Percentiles rank a stretch among this genome's conserved stretches.
These are phyloP conservation scores for Clavispora carvajalis DNA, from an alignment of 805 yeast genomes.

Conservation along the genomic window DNA sequence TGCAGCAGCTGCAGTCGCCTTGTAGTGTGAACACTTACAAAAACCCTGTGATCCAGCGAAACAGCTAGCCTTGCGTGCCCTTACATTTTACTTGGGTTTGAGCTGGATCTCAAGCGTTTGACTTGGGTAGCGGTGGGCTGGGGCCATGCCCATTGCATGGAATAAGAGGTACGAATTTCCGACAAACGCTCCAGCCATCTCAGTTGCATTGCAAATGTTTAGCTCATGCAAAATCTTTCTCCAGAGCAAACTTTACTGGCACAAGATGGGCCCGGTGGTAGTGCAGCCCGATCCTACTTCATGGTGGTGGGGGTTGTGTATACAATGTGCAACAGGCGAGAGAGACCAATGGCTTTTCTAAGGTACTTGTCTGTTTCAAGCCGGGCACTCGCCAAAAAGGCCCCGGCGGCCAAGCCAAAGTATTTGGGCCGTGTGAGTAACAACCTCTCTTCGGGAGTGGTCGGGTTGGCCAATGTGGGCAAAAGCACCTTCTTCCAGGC, in stretches of 20 bases:
- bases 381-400: slow-evolving; percentile 11
- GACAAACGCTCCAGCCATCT: slow-evolving; percentile 2
- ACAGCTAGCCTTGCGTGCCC: slow-evolving; percentile 9
- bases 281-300: neutral
- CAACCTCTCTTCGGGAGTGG: slow-evolving; percentile 57
- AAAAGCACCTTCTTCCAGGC: slow-evolving; percentile 98
- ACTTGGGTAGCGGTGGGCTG: neutral
- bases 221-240: neutral
- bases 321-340: neutral
- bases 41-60: neutral
- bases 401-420: slow-evolving; percentile 6
- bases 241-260: slow-evolving; percentile 6
- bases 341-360: slow-evolving; percentile 3
- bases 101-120: too few relatives aligned
- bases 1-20: too few relatives aligned
- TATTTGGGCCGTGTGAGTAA: slow-evolving; percentile 15
- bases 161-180: slow-evolving; percentile 7
- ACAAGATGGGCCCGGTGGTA: neutral
- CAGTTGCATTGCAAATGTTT: neutral
- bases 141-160: neutral
- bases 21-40: too few relatives aligned
- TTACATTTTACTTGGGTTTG: slow-evolving; percentile 3
- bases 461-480: slow-evolving; percentile 93
- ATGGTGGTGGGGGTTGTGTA: neutral
- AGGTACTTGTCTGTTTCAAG: slow-evolving; percentile 10